Percentiles rank a stretch among this genome's conserved stretches.
Evolutionary conservation across 805 yeast species (phyloP).

Genomic region (Yarrowia alimentaria): DNA sequence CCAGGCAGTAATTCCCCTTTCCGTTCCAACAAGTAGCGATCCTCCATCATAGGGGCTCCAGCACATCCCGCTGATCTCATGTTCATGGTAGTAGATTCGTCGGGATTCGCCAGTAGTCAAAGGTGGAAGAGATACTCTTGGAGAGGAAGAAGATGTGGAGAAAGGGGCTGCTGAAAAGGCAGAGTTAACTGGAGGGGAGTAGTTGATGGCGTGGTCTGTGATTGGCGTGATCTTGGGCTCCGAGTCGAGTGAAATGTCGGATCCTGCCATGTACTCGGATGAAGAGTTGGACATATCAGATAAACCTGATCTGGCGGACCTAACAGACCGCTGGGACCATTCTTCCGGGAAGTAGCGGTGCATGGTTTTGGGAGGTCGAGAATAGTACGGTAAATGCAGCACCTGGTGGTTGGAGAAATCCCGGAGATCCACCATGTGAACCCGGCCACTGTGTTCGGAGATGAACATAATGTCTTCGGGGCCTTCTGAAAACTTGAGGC

Average conservation of each 20-base stretch:
- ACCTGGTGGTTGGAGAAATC: constrained; percentile 74
- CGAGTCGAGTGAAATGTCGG: constrained; percentile 24
- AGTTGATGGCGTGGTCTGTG: constrained; percentile 12
- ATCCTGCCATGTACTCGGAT: constrained; percentile 22
- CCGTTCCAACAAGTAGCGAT: constrained; percentile 59
- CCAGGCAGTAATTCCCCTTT: constrained; percentile 69
- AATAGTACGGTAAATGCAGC: constrained; percentile 42
- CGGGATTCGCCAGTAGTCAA: constrained; percentile 1
- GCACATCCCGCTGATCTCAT: constrained; percentile 61
- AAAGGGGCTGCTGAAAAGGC: constrained; percentile 5
- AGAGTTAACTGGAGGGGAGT: constrained; percentile 11
- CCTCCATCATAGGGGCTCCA: constrained; percentile 54
- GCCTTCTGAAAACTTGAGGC: constrained; percentile 59
- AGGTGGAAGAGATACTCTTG: constrained; percentile 22
- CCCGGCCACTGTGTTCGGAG: constrained; percentile 82
- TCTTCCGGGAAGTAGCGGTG: constrained; percentile 26
- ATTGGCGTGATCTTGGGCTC: constrained; percentile 25
- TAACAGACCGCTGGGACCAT: constrained; percentile 5
- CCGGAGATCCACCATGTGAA: constrained; percentile 80
- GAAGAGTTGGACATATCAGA: constrained; percentile 25
- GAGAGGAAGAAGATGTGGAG: constrained; percentile 6
- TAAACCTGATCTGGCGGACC: constrained; percentile 40
- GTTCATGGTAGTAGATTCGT: constrained; percentile 36
- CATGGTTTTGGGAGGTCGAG: constrained; percentile 21
- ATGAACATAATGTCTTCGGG: constrained; percentile 73